A percentile compares a stretch with the other conserved stretches of the same genome.
phyloP scores from a whole-genome alignment of 1,284 basidiomycete genomes.

The Tilletia caries region DNA sequence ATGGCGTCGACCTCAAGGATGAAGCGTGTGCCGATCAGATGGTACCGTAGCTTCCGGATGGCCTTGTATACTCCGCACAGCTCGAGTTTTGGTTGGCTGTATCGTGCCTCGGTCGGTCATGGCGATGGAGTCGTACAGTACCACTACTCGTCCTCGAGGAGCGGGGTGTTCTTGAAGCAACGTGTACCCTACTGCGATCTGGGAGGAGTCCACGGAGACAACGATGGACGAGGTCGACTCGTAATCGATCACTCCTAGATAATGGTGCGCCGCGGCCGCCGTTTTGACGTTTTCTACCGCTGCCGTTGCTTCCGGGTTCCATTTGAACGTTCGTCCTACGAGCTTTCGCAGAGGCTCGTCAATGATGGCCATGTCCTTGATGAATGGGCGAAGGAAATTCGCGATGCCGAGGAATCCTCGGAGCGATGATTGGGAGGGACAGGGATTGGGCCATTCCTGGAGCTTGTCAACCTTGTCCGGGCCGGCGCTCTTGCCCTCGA shows the following conservation, averaged over 20 bases:
- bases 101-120: slow-evolving; percentile 55
- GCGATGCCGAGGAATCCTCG: background rate
- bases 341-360: background rate
- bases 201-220: background rate
- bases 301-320: background rate
- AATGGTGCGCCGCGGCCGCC: background rate
- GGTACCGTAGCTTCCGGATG: slow-evolving; percentile 37
- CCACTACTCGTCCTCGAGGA: background rate
- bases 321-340: background rate
- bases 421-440: background rate
- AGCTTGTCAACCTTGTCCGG: background rate
- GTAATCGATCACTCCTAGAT: background rate
- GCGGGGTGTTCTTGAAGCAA: background rate
- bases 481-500: background rate
- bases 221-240: background rate
- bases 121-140: slow-evolving; percentile 37
- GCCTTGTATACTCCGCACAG: slow-evolving; percentile 56
- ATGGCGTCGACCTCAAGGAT: slow-evolving; percentile 56
- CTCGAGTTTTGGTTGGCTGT: slow-evolving; percentile 58
- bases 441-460: background rate
- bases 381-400: background rate
- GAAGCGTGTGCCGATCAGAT: slow-evolving; percentile 54
- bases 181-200: background rate
- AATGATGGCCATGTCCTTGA: background rate
- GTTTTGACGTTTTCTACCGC: background rate